These are phyloP conservation scores for Fusarium sterilihyphosum DNA, from an alignment of 2,329 filamentous ascomycete species.

Conservation along the genomic window DNA sequence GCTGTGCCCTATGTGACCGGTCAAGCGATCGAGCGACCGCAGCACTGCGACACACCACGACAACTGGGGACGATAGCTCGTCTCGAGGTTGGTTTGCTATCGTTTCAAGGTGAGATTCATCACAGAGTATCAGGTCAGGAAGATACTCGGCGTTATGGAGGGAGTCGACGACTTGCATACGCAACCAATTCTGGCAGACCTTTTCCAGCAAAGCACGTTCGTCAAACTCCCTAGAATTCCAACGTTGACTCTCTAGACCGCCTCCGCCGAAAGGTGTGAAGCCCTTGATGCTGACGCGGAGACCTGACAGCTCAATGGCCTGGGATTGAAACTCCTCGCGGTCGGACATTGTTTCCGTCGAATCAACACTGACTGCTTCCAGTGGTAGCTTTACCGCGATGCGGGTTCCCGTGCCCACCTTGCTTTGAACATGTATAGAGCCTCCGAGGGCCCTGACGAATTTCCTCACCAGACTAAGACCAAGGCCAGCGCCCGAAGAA, in stretches of 20 bases:
- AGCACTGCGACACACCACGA: conserved; percentile 49
- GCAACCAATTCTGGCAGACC: conserved; percentile 18
- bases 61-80: conserved; percentile 33
- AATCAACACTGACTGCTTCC: not conserved
- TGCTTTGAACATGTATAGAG: conserved; percentile 64
- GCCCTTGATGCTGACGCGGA: conserved; percentile 39
- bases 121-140: conserved; percentile 45
- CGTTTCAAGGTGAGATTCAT: conserved; percentile 2
- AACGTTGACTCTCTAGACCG: not conserved
- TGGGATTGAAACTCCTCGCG: conserved; percentile 44
- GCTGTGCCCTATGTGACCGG: conserved; percentile 30
- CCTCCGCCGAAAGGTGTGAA: not conserved
- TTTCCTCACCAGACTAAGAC: conserved; percentile 70
- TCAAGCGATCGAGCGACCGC: conserved; percentile 42
- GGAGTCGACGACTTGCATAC: conserved; percentile 22
- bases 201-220: conserved; percentile 8
- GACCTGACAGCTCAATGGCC: conserved; percentile 42
- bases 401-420: conserved; percentile 49
- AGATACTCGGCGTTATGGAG: not conserved
- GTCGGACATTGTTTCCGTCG: not conserved
- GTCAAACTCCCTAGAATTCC: conserved; percentile 5
- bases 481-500: conserved; percentile 69
- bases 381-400: conserved; percentile 49
- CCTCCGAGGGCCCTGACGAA: conserved; percentile 70
- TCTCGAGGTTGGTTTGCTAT: not conserved